phyloP scores from a whole-genome alignment of 2,329 filamentous ascomycete species.

The Teratosphaeriaceae sp. region DNA sequence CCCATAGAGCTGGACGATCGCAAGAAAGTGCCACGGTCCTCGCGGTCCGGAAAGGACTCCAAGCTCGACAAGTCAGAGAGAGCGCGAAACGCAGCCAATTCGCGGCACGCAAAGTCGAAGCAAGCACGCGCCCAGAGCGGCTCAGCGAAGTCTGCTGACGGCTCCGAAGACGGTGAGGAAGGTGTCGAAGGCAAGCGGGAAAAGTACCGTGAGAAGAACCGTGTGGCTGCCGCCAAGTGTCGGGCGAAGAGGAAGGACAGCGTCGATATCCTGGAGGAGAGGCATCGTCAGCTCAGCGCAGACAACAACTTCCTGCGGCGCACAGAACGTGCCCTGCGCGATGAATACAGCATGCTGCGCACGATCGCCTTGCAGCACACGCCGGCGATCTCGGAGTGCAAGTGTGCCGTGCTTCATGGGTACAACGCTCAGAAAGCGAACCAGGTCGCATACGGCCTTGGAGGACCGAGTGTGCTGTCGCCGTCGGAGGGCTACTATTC shows the following conservation, averaged over 20 bases:
- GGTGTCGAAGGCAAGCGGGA: conserved; percentile 42
- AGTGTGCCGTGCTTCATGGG: conserved; percentile 24
- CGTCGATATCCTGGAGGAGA: conserved; percentile 44
- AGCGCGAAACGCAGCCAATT: conserved; percentile 26
- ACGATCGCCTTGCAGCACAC: conserved; percentile 26
- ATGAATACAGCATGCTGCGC: conserved; percentile 26
- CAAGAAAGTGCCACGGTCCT: neutral
- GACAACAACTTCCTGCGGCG: conserved; percentile 25
- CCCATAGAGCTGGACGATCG: neutral
- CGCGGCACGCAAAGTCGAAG: conserved; percentile 23
- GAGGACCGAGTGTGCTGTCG: conserved; percentile 11
- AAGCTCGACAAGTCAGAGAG: conserved; percentile 19
- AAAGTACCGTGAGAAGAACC: conserved; percentile 62
- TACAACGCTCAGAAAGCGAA: conserved; percentile 26
- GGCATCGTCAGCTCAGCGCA: conserved; percentile 32
- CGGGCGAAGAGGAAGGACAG: conserved; percentile 61
- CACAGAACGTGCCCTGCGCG: conserved; percentile 26
- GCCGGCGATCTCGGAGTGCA: conserved; percentile 21
- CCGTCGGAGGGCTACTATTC: conserved; percentile 12
- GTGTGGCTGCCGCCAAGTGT: conserved; percentile 67
- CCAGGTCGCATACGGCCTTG: conserved; percentile 10
- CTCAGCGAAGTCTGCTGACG: neutral
- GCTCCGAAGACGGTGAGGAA: conserved; percentile 11
- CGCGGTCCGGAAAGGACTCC: neutral
- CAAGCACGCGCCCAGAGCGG: neutral